phyloP scores from a whole-genome alignment of 2,329 filamentous ascomycete species.

The Botrytis squamosa region DNA sequence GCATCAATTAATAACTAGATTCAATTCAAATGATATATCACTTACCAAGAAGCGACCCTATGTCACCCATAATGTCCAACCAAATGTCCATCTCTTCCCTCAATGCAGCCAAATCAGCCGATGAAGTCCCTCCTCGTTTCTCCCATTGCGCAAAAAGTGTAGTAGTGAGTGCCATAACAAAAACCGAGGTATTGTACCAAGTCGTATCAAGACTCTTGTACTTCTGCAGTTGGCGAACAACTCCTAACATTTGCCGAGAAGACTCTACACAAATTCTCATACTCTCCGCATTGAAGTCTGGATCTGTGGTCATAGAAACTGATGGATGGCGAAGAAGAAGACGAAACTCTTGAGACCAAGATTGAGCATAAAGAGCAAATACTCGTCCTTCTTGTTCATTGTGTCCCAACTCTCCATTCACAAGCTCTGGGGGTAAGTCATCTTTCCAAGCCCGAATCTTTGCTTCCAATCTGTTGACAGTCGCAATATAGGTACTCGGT shows the following conservation, averaged over 20 bases:
- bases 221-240: constrained; percentile 57
- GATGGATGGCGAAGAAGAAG: constrained; percentile 62
- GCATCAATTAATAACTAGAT: constrained; percentile 18
- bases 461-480: constrained; percentile 64
- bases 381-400: constrained; percentile 47
- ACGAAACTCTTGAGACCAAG: constrained; percentile 56
- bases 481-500: constrained; percentile 60
- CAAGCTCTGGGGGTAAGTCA: constrained; percentile 60
- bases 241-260: constrained; percentile 61
- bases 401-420: constrained; percentile 44
- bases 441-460: constrained; percentile 63
- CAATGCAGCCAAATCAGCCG: constrained; percentile 58
- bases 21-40: constrained; percentile 22
- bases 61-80: constrained; percentile 66
- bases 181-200: constrained; percentile 73
- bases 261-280: constrained; percentile 65
- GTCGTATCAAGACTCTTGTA: constrained; percentile 72
- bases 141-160: constrained; percentile 69
- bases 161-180: constrained; percentile 71
- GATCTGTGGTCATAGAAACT: constrained; percentile 55
- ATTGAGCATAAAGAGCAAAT: constrained; percentile 54
- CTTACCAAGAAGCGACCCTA: constrained; percentile 65
- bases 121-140: constrained; percentile 58
- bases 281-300: constrained; percentile 58
- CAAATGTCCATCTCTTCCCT: constrained; percentile 67